Conservation (phyloP, 2,329 filamentous ascomycete genomes). For the Aspergillus hortae region DNA sequence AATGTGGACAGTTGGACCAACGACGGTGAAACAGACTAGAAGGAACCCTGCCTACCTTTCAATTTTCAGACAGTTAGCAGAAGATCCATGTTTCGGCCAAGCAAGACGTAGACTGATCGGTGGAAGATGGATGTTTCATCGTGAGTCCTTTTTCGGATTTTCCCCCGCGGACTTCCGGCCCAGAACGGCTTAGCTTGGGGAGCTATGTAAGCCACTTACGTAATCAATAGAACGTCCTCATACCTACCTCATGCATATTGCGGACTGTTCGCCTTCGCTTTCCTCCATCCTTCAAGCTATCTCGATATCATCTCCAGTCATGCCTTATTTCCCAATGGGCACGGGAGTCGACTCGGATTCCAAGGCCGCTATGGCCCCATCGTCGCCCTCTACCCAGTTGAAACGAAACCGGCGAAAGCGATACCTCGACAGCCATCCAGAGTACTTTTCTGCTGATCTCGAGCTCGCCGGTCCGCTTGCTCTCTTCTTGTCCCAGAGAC, state of each 20-base stretch:
- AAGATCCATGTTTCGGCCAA: slow-evolving; percentile 13
- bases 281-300: slow-evolving; percentile 2
- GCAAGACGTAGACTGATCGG: background rate
- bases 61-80: background rate
- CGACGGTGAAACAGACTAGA: too few relatives aligned
- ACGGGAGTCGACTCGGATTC: slow-evolving; percentile 20
- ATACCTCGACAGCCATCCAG: slow-evolving; percentile 68
- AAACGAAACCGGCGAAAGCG: slow-evolving; percentile 71
- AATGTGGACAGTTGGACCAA: too few relatives aligned
- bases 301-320: slow-evolving; percentile 10
- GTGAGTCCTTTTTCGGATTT: background rate
- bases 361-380: slow-evolving; percentile 24
- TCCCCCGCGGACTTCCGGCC: slow-evolving; percentile 24
- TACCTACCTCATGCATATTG: background rate
- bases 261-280: too few relatives aligned
- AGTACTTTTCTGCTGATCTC: slow-evolving; percentile 65
- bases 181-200: slow-evolving; percentile 2
- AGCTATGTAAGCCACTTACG: background rate
- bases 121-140: background rate
- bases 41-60: too few relatives aligned
- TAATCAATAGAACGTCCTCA: background rate
- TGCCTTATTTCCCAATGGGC: slow-evolving; percentile 37
- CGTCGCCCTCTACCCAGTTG: slow-evolving; percentile 46
- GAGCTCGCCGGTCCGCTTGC: slow-evolving; percentile 57
- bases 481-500: slow-evolving; percentile 23